A percentile compares a stretch with the other conserved stretches of the same genome.
Evolutionary conservation across 768 basidiomycete genomes (phyloP).

Genomic region (Lactifluus hygrophoroides): DNA sequence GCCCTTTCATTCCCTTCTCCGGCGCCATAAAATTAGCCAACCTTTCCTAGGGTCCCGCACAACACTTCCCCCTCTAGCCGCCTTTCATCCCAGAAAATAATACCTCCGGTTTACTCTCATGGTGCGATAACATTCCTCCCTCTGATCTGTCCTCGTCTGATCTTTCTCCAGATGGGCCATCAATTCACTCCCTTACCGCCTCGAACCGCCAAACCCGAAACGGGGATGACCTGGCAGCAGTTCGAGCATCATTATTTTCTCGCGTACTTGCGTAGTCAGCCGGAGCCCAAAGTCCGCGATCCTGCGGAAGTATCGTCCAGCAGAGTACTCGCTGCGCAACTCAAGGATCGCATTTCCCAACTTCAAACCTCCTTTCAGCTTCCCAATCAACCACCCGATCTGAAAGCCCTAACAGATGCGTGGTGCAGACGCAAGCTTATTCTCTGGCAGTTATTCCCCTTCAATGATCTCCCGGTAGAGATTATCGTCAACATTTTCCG

Average conservation of each 20-base stretch:
- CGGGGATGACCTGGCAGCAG: not conserved
- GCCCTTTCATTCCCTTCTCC: not conserved
- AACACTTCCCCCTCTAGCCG: not conserved
- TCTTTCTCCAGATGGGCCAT: not conserved
- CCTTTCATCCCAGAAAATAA: not conserved
- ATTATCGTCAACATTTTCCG: slow-evolving; percentile 60
- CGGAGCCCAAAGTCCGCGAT: slow-evolving; percentile 7
- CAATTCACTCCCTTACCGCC: not conserved
- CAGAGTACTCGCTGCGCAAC: not conserved
- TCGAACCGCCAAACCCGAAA: not conserved
- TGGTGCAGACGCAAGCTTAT: slow-evolving; percentile 20
- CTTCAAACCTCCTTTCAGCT: not conserved
- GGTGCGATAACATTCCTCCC: not conserved
- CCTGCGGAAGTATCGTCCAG: not conserved
- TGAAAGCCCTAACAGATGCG: not conserved
- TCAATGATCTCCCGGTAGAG: slow-evolving; percentile 56
- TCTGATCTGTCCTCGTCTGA: not conserved
- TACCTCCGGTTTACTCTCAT: not conserved
- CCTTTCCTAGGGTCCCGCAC: not conserved
- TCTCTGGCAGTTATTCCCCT: slow-evolving; percentile 39
- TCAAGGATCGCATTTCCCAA: slow-evolving; percentile 5
- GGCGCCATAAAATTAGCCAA: not conserved
- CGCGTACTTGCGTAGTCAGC: not conserved
- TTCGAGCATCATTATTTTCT: not conserved
- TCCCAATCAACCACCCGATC: not conserved